Evolutionary conservation across 805 yeast genomes (phyloP).

Genomic region (Tetrapisispora iriomotensis): DNA sequence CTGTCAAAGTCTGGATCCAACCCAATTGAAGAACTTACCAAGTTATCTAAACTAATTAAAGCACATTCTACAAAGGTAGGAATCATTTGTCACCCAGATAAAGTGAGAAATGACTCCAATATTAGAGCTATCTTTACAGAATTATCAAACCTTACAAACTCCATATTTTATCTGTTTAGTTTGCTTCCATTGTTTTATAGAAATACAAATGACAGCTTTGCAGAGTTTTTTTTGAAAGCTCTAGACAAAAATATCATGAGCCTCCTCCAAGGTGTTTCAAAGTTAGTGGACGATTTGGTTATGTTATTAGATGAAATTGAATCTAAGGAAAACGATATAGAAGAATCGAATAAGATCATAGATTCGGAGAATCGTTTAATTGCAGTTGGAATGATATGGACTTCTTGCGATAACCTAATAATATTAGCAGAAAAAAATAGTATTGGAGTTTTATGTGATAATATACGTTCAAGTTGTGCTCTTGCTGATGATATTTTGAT

Average conservation of each 20-base stretch:
- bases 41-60: constrained; percentile 48
- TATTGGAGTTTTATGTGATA: constrained; percentile 40
- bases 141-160: constrained; percentile 18
- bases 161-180: constrained; percentile 19
- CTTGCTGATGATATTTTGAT: constrained; percentile 53
- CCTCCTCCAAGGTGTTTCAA: constrained; percentile 16
- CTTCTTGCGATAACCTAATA: constrained; percentile 44
- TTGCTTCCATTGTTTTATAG: constrained; percentile 24
- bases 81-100: constrained; percentile 21
- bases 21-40: constrained; percentile 41
- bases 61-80: constrained; percentile 70
- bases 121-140: constrained; percentile 21
- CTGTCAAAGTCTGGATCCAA: constrained; percentile 12
- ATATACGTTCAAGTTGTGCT: constrained; percentile 28
- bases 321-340: constrained; percentile 1
- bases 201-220: constrained; percentile 12
- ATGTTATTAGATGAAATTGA: background rate
- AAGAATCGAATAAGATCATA: constrained; percentile 12
- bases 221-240: constrained; percentile 14
- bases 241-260: constrained; percentile 16
- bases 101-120: constrained; percentile 10
- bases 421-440: constrained; percentile 40
- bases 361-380: constrained; percentile 38
- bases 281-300: constrained; percentile 16
- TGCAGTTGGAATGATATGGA: constrained; percentile 63